Evolutionary conservation across 331 rosid genomes (phyloP).

Genomic region (Phaseolus coccineus): DNA sequence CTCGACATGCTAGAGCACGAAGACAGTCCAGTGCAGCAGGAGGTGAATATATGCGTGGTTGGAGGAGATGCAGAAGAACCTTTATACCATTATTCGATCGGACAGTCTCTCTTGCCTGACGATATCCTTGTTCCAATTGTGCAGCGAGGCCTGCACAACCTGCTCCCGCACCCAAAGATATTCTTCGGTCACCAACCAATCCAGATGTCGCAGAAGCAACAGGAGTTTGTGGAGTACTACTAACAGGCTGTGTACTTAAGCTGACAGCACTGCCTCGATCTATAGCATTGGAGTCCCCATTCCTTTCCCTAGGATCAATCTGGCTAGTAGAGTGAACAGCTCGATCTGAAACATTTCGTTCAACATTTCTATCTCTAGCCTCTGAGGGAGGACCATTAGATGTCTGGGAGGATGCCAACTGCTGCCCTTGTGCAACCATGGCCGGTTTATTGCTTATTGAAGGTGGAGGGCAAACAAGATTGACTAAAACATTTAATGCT

Average conservation of each 20-base stretch:
- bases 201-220: conserved; percentile 74
- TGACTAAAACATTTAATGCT: conserved; percentile 88
- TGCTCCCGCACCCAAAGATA: conserved; percentile 92
- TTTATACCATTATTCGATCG: conserved; percentile 93
- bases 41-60: conserved; percentile 90
- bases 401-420: conserved; percentile 65
- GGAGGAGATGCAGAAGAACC: conserved; percentile 93
- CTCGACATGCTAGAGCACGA: conserved; percentile 97
- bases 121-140: conserved; percentile 87
- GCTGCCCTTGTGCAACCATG: conserved; percentile 72
- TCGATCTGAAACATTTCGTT: conserved; percentile 73
- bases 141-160: conserved; percentile 98
- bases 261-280: conserved; percentile 62
- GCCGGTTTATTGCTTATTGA: conserved; percentile 94
- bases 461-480: conserved; percentile 99
- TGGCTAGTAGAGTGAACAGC: conserved; percentile 58
- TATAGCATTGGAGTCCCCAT: conserved; percentile 62
- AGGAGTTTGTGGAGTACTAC: conserved; percentile 64
- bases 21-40: conserved; percentile 94
- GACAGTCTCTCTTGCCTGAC: conserved; percentile 93
- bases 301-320: conserved; percentile 75
- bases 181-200: conserved; percentile 96
- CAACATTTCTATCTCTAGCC: conserved; percentile 75
- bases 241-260: conserved; percentile 50
- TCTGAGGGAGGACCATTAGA: conserved; percentile 64